phyloP scores from a whole-genome alignment of 352 stramenopile genomes.

The Phytopythium helicoides region DNA sequence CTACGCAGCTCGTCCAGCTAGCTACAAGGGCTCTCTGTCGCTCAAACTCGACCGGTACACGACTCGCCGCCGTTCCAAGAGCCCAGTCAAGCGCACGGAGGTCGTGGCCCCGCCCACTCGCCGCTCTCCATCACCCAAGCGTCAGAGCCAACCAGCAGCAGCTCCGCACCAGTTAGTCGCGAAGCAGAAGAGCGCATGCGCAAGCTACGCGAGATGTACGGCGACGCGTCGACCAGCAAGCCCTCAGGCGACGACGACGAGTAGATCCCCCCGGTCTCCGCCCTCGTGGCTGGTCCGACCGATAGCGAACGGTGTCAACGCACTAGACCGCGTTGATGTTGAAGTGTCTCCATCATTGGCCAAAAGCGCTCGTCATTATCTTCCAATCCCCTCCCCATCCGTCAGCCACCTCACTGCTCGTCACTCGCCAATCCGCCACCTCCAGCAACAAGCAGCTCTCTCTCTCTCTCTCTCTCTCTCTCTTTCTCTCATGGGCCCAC shows the following conservation, averaged over 20 bases:
- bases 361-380: no score
- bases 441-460: constrained; percentile 7
- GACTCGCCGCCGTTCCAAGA: constrained; percentile 62
- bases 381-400: no score
- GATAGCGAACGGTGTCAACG: no score
- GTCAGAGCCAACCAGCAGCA: constrained; percentile 1
- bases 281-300: neutral
- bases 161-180: constrained; percentile 6
- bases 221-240: constrained; percentile 60
- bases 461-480: constrained; percentile 10
- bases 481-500: constrained; percentile 6
- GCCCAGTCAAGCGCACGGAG: constrained; percentile 58
- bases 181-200: constrained; percentile 65
- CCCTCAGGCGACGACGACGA: constrained; percentile 1
- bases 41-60: constrained; percentile 90
- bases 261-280: neutral
- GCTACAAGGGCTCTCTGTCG: constrained; percentile 92
- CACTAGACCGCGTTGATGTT: no score
- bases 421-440: constrained; percentile 10
- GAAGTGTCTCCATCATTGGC: no score
- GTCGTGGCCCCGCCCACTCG: constrained; percentile 35
- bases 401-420: no score
- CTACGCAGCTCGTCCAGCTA: constrained; percentile 87
- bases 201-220: constrained; percentile 76
- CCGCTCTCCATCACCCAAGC: constrained; percentile 25